These are phyloP conservation scores for Tillandsia leiboldiana DNA, from an alignment of 176 grass and related monocot genomes.

Conservation along the genomic window DNA sequence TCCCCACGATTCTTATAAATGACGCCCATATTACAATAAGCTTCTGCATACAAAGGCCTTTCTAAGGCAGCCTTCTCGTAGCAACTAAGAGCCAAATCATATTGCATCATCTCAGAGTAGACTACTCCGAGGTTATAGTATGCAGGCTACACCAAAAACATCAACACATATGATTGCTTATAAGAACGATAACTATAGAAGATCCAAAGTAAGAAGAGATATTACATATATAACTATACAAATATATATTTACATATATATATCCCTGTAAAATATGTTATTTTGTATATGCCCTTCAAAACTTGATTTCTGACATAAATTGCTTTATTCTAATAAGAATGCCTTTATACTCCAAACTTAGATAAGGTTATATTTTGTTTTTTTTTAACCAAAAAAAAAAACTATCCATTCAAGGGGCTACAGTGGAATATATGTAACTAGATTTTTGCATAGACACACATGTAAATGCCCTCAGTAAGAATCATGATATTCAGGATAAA, in stretches of 20 bases:
- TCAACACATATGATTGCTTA: neutral
- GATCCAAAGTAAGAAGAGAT: neutral
- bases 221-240: no score
- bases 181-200: neutral
- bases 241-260: no score
- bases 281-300: neutral
- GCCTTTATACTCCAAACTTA: no score
- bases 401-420: no score
- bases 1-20: slow-evolving; percentile 99
- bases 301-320: neutral
- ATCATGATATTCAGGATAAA: neutral
- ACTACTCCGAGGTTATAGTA: slow-evolving; percentile 99
- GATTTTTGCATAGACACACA: no score
- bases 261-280: no score
- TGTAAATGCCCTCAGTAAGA: neutral
- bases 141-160: slow-evolving; percentile 54
- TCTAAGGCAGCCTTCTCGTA: slow-evolving; percentile 95
- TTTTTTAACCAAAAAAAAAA: no score
- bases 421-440: no score
- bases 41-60: slow-evolving; percentile 90
- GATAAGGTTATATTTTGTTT: no score
- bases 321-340: no score
- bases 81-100: slow-evolving; percentile 87
- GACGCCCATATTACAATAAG: slow-evolving; percentile 98
- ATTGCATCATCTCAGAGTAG: slow-evolving; percentile 97